Evolutionary conservation across 2,329 filamentous ascomycete species (phyloP), one percentile per base, ranked within the genome.

Genomic region (Aureobasidium sp.): DNA sequence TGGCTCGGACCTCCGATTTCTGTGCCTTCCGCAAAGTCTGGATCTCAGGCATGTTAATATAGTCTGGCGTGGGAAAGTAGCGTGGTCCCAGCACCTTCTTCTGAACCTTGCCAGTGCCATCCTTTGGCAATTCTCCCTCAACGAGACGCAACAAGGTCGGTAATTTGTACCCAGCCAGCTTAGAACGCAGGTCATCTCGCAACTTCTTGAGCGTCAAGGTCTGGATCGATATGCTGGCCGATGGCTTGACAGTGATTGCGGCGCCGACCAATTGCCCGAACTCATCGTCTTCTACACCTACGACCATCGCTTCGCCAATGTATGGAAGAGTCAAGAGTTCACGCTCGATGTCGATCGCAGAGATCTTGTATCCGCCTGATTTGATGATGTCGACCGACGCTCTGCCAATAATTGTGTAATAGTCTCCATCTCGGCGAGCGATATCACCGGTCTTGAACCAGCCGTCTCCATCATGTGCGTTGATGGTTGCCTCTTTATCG

Each of bases 201-300:
- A 80, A 62, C 41, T 73, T 70, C 9, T 74, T 71, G n/a, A 81
- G 72, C 8, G 68, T 74, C 47, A 80, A 66, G 29, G 52, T 29
- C 64, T 49, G 41, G 9, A 21, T 32, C 5, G 34, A 30, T 1
- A 39, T 9, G n/a, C 2, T 10, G 25, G 27, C 25, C 9, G 37
- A 25, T 7, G 10, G 67, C 62, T 75, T 74, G 45, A 78, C 63
- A 48, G 69, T 78, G 15, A 83, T 68, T n/a, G 80, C 74, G 1
- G 80, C 80, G n/a, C 77, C 81, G 3, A 84, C 81, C 25, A 79
- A 73, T 68, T 84, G 79, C 2, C 81, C 80, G 69, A 78, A 83
- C 69, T 83, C 80, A 21, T 80, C 75, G 64, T 82, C 79, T 0
- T 74, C 70, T n/a, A 83, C 73, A 1, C 81, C 80, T 3, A 83